Percentiles rank a stretch among this genome's conserved stretches.
Evolutionary conservation across 768 basidiomycete species (phyloP).

Genomic region (Agrocybe pediades): DNA sequence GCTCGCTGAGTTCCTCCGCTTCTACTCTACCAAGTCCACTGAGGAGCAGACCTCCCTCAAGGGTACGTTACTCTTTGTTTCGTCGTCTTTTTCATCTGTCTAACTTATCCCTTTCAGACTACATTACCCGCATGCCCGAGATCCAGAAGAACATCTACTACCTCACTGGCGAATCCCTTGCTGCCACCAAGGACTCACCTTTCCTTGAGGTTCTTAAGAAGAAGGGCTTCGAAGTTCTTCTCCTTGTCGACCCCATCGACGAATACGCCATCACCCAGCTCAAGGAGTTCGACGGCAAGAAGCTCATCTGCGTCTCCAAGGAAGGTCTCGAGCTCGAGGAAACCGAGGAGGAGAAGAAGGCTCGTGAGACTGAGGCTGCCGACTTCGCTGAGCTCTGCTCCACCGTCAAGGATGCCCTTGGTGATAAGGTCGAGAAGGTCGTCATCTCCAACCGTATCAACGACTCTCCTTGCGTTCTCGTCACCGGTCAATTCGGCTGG

Average conservation of each 20-base stretch:
- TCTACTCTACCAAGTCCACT: constrained; percentile 91
- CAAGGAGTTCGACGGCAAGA: constrained; percentile 99
- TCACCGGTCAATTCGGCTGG: constrained; percentile 99
- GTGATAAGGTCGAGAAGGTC: constrained; percentile 99
- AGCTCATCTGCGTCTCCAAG: constrained; percentile 97
- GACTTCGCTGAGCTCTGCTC: constrained; percentile 89
- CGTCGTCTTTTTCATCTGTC: not conserved
- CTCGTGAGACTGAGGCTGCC: constrained; percentile 81
- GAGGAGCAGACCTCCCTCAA: constrained; percentile 95
- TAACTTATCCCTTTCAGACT: constrained; percentile 55
- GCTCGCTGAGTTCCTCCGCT: constrained; percentile 98
- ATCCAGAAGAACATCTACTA: constrained; percentile 99
- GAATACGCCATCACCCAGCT: constrained; percentile 98
- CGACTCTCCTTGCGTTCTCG: constrained; percentile 95
- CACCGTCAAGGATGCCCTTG: constrained; percentile 96
- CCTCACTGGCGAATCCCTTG: constrained; percentile 97
- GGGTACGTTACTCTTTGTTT: constrained; percentile 45
- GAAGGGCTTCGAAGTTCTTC: constrained; percentile 98
- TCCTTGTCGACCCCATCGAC: constrained; percentile 98
- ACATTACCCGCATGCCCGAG: constrained; percentile 99
- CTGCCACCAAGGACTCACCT: constrained; percentile 88
- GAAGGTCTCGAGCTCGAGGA: constrained; percentile 99
- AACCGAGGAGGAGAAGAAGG: constrained; percentile 95
- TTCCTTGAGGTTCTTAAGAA: constrained; percentile 99
- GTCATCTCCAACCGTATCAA: constrained; percentile 96